phyloP scores from a whole-genome alignment of 306 rosid genomes.

The Cyclanthera cordifolia region DNA sequence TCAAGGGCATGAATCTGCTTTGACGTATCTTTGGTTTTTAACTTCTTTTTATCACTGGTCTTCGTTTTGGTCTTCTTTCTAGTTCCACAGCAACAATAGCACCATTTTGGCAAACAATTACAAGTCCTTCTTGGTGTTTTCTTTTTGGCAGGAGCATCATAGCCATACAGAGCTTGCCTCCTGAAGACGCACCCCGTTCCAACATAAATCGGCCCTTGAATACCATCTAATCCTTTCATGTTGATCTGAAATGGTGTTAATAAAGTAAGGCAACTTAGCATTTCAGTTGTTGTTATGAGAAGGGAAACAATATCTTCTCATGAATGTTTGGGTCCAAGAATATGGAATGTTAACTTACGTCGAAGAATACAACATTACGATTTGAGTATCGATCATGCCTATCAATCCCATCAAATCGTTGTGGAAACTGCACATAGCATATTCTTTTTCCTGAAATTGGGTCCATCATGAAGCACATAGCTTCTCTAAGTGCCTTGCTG shows the following conservation, averaged over 20 bases:
- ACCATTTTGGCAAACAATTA: conserved; percentile 86
- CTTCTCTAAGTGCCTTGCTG: conserved; percentile 86
- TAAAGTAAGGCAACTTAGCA: conserved; percentile 15
- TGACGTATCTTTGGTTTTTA: conserved; percentile 41
- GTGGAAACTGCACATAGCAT: conserved; percentile 88
- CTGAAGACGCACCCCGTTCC: conserved; percentile 94
- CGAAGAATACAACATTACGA: conserved; percentile 85
- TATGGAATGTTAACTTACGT: conserved; percentile 37
- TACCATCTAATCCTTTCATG: conserved; percentile 93
- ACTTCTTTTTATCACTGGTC: conserved; percentile 38
- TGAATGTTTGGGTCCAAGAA: neutral
- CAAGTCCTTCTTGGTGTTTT: conserved; percentile 63
- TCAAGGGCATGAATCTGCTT: conserved; percentile 59
- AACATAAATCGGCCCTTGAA: conserved; percentile 90
- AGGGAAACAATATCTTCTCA: neutral
- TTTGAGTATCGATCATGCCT: conserved; percentile 84
- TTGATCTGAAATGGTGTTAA: conserved; percentile 40
- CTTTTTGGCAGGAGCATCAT: conserved; percentile 74
- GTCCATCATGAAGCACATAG: conserved; percentile 98
- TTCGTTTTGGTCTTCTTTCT: conserved; percentile 52
- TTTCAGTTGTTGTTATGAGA: neutral
- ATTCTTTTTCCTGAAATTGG: conserved; percentile 75
- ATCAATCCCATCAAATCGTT: conserved; percentile 91
- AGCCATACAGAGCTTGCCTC: conserved; percentile 91
- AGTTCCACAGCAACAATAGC: conserved; percentile 57